Conservation (phyloP, 495 filamentous ascomycete genomes). For the Trypethelium eluteriae region DNA sequence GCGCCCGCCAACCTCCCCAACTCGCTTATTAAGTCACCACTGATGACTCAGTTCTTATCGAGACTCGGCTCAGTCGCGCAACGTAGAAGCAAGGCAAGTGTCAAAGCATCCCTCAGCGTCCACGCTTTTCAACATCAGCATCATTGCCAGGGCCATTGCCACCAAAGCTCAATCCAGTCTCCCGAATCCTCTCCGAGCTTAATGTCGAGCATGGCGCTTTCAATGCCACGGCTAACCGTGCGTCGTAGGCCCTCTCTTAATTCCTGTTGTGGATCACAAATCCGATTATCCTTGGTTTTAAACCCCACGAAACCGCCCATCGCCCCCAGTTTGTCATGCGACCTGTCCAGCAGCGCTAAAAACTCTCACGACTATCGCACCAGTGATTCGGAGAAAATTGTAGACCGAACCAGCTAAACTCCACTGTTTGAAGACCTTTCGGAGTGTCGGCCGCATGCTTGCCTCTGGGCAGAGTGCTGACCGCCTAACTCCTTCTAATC, state of each 20-base stretch:
- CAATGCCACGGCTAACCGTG: neutral
- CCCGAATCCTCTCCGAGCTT: neutral
- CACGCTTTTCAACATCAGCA: conserved; percentile 4
- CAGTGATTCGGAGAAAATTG: too few species aligned
- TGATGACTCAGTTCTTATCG: neutral
- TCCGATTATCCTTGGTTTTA: neutral
- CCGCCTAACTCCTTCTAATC: neutral
- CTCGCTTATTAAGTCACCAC: neutral
- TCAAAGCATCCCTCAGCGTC: conserved; percentile 9
- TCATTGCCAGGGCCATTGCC: neutral
- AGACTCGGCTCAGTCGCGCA: conserved; percentile 3
- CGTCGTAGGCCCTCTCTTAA: neutral
- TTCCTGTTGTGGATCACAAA: neutral
- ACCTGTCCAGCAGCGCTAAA: neutral
- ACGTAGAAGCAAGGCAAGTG: neutral
- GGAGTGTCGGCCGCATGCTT: neutral
- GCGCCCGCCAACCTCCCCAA: neutral
- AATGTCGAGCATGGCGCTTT: neutral
- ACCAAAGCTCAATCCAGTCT: neutral
- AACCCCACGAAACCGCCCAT: neutral
- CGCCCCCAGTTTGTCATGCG: neutral
- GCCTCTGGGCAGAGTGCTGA: neutral
- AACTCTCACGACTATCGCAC: too few species aligned
- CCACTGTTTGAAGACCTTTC: neutral
- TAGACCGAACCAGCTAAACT: too few species aligned